Evolutionary conservation across 2,329 filamentous ascomycete genomes (phyloP).

Genomic region (Sporothrix humicola): DNA sequence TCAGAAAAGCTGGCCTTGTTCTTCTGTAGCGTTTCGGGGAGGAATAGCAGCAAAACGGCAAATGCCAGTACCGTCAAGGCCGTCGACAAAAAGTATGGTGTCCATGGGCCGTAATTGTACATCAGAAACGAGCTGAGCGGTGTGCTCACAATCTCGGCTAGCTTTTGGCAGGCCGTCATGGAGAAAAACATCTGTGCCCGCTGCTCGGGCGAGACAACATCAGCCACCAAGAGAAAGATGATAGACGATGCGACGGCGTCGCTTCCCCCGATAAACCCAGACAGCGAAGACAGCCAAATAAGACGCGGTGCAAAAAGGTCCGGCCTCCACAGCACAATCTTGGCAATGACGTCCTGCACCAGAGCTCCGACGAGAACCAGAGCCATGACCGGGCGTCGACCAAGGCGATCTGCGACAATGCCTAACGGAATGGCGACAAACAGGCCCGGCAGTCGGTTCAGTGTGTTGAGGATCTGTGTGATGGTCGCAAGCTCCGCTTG

Average conservation of each 20-base stretch:
- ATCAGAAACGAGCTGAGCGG: constrained; percentile 5
- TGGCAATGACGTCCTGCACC: constrained; percentile 7
- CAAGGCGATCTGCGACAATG: not conserved
- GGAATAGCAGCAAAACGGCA: not conserved
- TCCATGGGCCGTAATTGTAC: constrained; percentile 3
- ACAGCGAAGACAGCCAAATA: constrained; percentile 7
- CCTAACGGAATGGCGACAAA: constrained; percentile 15
- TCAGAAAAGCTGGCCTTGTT: not conserved
- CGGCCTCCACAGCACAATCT: constrained; percentile 1
- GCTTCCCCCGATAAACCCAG: not conserved
- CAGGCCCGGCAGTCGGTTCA: constrained; percentile 6
- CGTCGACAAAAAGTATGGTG: not conserved
- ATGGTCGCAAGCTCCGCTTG: constrained; percentile 22
- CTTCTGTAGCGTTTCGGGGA: not conserved
- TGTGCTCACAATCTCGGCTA: constrained; percentile 1
- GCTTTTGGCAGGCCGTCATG: constrained; percentile 5
- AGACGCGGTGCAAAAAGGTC: constrained; percentile 4
- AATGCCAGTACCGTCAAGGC: not conserved
- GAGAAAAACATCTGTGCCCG: not conserved
- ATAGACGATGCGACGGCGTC: not conserved
- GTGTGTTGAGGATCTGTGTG: constrained; percentile 23
- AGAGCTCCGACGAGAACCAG: not conserved
- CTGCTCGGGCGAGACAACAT: not conserved
- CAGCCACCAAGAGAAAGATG: not conserved
- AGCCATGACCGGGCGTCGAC: constrained; percentile 8